Evolutionary conservation across 805 yeast genomes (phyloP).

Genomic region (Saccharomycopsis selenospora): DNA sequence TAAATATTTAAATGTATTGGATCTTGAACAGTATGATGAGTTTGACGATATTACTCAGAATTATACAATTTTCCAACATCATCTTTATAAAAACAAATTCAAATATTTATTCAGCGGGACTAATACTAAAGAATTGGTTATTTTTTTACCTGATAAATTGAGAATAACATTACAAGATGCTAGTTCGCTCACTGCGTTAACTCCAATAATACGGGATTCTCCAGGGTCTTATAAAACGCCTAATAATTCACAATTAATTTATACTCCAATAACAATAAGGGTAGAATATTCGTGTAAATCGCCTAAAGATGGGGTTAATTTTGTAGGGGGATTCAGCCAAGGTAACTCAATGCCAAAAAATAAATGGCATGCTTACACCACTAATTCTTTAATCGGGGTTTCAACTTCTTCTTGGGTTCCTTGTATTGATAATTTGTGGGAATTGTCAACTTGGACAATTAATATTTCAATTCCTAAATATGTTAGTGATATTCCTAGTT

Average conservation of each 20-base stretch:
- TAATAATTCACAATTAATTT: slow-evolving; percentile 40
- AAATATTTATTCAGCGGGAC: slow-evolving; percentile 44
- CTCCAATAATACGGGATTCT: slow-evolving; percentile 35
- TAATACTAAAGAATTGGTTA: slow-evolving; percentile 56
- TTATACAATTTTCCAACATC: slow-evolving; percentile 42
- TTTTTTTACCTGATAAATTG: slow-evolving; percentile 59
- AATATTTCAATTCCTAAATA: slow-evolving; percentile 82
- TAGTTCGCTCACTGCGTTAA: slow-evolving; percentile 28
- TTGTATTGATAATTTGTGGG: slow-evolving; percentile 83
- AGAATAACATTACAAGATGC: slow-evolving; percentile 53
- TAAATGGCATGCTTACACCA: slow-evolving; percentile 81
- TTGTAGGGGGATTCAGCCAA: slow-evolving; percentile 53
- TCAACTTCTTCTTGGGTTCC: slow-evolving; percentile 98
- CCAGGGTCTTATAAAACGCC: slow-evolving; percentile 33
- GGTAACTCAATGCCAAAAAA: slow-evolving; percentile 32
- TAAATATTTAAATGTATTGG: slow-evolving; percentile 27
- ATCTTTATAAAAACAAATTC: slow-evolving; percentile 46
- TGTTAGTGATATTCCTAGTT: slow-evolving; percentile 51
- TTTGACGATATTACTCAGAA: slow-evolving; percentile 9
- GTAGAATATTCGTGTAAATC: slow-evolving; percentile 60
- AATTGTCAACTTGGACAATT: slow-evolving; percentile 85
- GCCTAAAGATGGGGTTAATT: slow-evolving; percentile 68
- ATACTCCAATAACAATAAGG: slow-evolving; percentile 65
- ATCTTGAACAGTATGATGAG: not conserved
- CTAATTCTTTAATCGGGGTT: slow-evolving; percentile 67